Percentiles rank a stretch among this genome's conserved stretches.
Evolutionary conservation across 2,329 filamentous ascomycete genomes (phyloP).

Genomic region (Arachnopeziza araneosa): DNA sequence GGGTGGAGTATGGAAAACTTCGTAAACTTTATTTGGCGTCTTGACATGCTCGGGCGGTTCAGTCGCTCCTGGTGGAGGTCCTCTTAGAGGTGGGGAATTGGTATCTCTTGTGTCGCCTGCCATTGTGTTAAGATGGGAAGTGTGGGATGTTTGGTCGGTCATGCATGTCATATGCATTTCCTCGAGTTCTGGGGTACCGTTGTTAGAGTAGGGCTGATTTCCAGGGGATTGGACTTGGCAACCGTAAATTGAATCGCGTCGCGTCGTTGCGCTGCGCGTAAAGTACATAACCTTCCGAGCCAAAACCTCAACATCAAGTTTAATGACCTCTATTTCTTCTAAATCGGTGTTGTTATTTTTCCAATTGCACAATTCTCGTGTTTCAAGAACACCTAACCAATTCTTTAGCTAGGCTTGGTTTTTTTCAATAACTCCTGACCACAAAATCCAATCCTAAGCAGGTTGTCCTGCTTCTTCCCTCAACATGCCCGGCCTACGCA

Average conservation of each 20-base stretch:
- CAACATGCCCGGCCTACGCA: slow-evolving; percentile 53
- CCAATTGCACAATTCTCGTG: not conserved
- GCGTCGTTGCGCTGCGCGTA: not conserved
- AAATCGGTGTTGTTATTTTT: not conserved
- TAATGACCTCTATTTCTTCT: not conserved
- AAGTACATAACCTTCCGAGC: not conserved
- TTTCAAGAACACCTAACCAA: slow-evolving; percentile 7
- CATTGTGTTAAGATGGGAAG: slow-evolving; percentile 18
- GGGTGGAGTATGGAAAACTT: slow-evolving; percentile 32
- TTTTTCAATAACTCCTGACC: slow-evolving; percentile 6
- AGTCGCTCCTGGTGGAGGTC: slow-evolving; percentile 33
- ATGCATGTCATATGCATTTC: not conserved
- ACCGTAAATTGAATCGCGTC: not conserved
- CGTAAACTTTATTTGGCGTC: slow-evolving; percentile 34
- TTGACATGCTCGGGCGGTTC: slow-evolving; percentile 32
- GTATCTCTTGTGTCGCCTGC: slow-evolving; percentile 32
- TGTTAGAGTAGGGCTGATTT: not conserved
- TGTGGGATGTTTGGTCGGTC: not conserved
- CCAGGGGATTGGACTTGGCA: not conserved
- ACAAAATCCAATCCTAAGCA: slow-evolving; percentile 5
- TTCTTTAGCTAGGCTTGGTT: slow-evolving; percentile 27
- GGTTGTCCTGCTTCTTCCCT: slow-evolving; percentile 14
- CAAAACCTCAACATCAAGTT: not conserved
- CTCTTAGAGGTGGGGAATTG: slow-evolving; percentile 20
- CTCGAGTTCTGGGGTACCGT: not conserved